These are phyloP conservation scores for Diplosphaera chodatii DNA, from an alignment of 139 green algal species.

Conservation along the genomic window DNA sequence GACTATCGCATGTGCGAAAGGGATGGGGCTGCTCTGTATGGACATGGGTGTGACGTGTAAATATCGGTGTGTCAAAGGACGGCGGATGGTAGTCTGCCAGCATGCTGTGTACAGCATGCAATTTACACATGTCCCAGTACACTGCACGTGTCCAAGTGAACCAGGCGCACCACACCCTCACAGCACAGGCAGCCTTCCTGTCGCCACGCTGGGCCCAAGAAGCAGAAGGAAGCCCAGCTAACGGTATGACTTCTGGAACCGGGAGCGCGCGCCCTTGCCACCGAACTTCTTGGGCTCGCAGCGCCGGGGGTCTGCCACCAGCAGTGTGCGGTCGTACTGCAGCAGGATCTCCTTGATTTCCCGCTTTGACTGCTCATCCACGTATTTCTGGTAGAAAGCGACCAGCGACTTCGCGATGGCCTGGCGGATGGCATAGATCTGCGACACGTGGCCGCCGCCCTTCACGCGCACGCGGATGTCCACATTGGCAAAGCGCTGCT, in stretches of 20 bases:
- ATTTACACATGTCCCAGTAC: no score
- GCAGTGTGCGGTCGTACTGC: conserved; percentile 92
- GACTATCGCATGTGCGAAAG: no score
- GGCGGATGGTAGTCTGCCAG: no score
- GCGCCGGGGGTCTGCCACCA: conserved; percentile 95
- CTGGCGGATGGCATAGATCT: conserved; percentile 94
- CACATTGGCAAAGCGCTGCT: conserved; percentile 82
- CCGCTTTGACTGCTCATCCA: conserved; percentile 97
- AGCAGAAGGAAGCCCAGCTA: conserved; percentile 41
- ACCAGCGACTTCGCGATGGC: conserved; percentile 97
- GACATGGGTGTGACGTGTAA: no score
- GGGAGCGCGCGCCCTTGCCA: conserved; percentile 86
- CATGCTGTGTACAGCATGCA: no score
- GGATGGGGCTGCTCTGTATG: no score
- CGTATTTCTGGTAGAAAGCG: conserved; percentile 99
- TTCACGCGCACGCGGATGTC: conserved; percentile 97
- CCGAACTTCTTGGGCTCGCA: conserved; percentile 99
- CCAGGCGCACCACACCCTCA: no score
- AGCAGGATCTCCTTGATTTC: conserved; percentile 97
- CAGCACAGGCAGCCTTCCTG: neutral
- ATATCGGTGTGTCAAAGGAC: no score
- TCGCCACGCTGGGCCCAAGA: neutral
- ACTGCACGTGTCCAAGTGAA: no score
- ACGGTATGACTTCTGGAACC: conserved; percentile 99
- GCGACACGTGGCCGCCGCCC: conserved; percentile 93